Evolutionary conservation across 306 rosid genomes (phyloP), one percentile per base, ranked within the genome.

Genomic region (Pyrus communis): DNA sequence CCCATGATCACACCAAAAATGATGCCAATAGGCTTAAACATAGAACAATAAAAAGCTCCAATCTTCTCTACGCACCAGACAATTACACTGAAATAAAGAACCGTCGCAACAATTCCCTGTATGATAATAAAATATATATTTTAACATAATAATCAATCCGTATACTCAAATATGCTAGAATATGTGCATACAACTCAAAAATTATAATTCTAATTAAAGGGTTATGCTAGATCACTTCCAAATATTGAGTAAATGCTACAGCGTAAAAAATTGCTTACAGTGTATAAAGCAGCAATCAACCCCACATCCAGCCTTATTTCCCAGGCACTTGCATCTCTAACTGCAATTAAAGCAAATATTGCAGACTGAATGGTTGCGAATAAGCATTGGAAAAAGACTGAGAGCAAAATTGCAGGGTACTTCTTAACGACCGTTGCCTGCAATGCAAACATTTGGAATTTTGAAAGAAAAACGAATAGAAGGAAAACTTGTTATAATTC

Each of bases 11-110:
- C 81, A 2, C 89, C 74, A 79, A 85, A 81, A 22, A 86, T 38
- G 22, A 89, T 86, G 66, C 67, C 87, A 4, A 81, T 4, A 17
- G 89, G 93, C 55, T 84, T 86, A 84, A 89, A 89, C 86, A 89
- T 85, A 15, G 87, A 55, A 77, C 86, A 85, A 38, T 77, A 86
- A 2, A 83, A 69, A 25, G 89, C 85, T 69, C 87, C 93, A 14
- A 86, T 77, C 61, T 33, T 85, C 55, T 66, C 69, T 58, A 89
- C 71, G 43, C 85, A 83, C 86, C 89, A 85, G 1, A 78, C 59
- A 33, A 28, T 25, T 28, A 85, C 14, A 11, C 25, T 30, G 73
- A 28, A 59, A 3, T 81, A 81, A 9, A 87, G 19, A 63, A 63
- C 62, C 19, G 15, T 81, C 25, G 82, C 75, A 77, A 54, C 75